Evolutionary conservation across 768 basidiomycete genomes (phyloP).

Genomic region (Agaricus sinodeliciosus): DNA sequence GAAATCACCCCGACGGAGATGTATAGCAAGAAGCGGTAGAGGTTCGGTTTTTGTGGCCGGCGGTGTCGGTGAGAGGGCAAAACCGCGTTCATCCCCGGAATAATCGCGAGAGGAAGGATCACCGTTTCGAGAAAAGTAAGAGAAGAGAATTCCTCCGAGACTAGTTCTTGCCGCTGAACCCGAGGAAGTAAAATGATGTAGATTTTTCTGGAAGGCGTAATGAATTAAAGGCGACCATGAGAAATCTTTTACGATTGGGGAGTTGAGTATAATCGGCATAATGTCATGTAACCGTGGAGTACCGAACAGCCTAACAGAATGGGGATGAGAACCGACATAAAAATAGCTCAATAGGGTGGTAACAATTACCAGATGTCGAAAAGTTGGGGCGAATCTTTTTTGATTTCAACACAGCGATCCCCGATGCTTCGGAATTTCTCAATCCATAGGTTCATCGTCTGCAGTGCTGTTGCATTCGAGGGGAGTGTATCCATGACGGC

Average conservation of each 20-base stretch:
- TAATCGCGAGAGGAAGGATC: background rate
- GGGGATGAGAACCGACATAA: background rate
- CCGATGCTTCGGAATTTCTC: conserved; percentile 33
- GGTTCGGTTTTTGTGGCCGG: background rate
- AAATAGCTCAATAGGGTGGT: conserved; percentile 12
- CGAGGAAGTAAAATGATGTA: conserved; percentile 26
- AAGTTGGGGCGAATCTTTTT: conserved; percentile 27
- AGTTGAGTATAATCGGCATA: conserved; percentile 36
- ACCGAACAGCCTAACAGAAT: conserved; percentile 41
- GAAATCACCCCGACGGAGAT: conserved; percentile 55
- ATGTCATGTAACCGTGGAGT: conserved; percentile 35
- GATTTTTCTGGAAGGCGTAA: conserved; percentile 40
- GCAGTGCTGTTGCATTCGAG: conserved; percentile 20
- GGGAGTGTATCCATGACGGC: conserved; percentile 21
- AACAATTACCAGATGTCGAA: conserved; percentile 44
- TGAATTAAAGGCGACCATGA: conserved; percentile 59
- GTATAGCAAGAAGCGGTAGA: conserved; percentile 47
- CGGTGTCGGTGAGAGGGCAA: background rate
- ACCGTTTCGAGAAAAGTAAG: conserved; percentile 5
- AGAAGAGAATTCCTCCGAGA: conserved; percentile 15
- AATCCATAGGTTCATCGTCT: conserved; percentile 40
- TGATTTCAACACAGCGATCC: conserved; percentile 46
- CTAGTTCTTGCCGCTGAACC: background rate
- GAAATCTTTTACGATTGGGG: conserved; percentile 45
- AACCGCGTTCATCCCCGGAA: background rate